These are phyloP conservation scores for Sclerotinia borealis DNA, from an alignment of 2,329 filamentous ascomycete genomes.

Conservation along the genomic window DNA sequence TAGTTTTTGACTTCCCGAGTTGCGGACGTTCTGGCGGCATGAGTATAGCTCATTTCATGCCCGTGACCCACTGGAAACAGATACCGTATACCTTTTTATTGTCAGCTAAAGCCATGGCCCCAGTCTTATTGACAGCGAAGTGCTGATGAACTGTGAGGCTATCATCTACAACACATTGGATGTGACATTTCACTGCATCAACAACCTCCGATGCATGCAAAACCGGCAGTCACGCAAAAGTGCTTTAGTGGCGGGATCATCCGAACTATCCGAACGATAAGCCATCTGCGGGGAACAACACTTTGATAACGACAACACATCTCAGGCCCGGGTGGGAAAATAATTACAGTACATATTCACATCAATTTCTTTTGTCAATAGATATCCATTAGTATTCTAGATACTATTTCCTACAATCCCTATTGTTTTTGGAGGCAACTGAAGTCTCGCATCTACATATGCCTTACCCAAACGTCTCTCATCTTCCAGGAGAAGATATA, in stretches of 20 bases:
- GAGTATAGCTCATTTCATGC: background rate
- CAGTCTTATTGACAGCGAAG: conserved; percentile 1
- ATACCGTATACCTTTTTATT: background rate
- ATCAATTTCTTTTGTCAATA: background rate
- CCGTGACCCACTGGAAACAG: background rate
- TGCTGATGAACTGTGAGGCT: background rate
- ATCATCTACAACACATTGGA: background rate
- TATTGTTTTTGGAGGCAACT: background rate
- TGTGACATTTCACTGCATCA: conserved; percentile 3
- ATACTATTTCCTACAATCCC: background rate
- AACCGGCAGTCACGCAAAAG: background rate
- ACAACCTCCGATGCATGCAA: conserved; percentile 5
- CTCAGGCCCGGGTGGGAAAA: background rate
- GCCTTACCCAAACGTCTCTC: conserved; percentile 1
- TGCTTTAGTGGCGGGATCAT: background rate
- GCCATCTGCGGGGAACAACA: background rate
- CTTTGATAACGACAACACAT: conserved; percentile 2
- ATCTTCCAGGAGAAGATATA: conserved; percentile 1
- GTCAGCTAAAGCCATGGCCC: background rate
- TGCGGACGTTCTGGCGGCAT: no score
- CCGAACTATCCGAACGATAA: conserved; percentile 8
- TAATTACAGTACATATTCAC: background rate
- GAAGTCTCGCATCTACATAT: background rate
- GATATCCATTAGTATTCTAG: background rate
- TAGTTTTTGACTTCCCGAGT: no score